Conservation (phyloP, 768 basidiomycete species). For the Amanita rubescens region DNA sequence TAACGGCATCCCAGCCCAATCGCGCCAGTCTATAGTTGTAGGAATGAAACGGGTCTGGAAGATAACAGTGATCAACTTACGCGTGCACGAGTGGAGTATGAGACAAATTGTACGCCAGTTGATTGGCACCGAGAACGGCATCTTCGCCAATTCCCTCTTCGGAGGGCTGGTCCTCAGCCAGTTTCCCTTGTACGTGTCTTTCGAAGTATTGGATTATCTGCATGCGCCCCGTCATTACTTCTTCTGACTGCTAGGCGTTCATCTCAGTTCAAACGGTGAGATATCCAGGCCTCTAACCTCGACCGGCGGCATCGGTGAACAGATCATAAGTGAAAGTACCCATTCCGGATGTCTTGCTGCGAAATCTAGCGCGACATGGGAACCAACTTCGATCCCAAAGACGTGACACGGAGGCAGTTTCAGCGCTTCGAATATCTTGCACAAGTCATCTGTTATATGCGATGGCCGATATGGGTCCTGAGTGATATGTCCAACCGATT, state of each 20-base stretch:
- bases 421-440: constrained; percentile 26
- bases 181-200: constrained; percentile 10
- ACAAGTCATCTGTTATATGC: constrained; percentile 25
- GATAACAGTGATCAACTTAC: not conserved
- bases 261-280: not conserved
- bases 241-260: constrained; percentile 17
- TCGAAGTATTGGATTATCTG: constrained; percentile 22
- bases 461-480: constrained; percentile 19
- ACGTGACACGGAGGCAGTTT: constrained; percentile 27
- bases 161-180: constrained; percentile 12
- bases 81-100: constrained; percentile 8
- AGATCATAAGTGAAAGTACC: constrained; percentile 27
- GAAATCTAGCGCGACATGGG: constrained; percentile 25
- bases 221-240: constrained; percentile 20
- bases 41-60: not conserved
- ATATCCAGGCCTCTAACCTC: constrained; percentile 18
- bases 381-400: constrained; percentile 28
- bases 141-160: too few species aligned
- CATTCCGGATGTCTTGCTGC: constrained; percentile 22
- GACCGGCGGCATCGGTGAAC: constrained; percentile 25
- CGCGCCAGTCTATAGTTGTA: not conserved
- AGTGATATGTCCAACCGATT: constrained; percentile 21
- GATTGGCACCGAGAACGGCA: constrained; percentile 13
- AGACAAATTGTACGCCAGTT: constrained; percentile 10
- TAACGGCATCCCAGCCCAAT: not conserved